Conservation (phyloP, 306 rosid species). For the Cicer judaicum region DNA sequence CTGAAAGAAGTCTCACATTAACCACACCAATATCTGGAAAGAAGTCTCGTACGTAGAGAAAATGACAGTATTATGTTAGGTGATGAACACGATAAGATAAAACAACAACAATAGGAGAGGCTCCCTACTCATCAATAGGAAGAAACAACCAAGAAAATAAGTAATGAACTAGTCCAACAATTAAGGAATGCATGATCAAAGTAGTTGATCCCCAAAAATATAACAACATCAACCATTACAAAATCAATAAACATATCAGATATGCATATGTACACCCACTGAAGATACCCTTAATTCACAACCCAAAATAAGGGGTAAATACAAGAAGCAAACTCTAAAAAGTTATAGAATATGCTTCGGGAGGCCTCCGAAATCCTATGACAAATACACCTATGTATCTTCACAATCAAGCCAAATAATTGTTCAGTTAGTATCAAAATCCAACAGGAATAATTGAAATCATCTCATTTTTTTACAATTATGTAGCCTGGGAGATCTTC, state of each 20-base stretch:
- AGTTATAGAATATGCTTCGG: slow-evolving; percentile 8
- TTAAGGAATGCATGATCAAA: slow-evolving; percentile 13
- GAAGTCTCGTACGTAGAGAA: neutral
- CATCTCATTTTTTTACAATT: slow-evolving; percentile 10
- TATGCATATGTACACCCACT: neutral
- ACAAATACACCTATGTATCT: slow-evolving; percentile 31
- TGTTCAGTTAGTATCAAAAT: slow-evolving; percentile 8
- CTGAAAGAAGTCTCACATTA: neutral
- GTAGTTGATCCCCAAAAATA: slow-evolving; percentile 31
- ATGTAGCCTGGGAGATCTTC: slow-evolving; percentile 43
- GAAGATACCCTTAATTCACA: slow-evolving; percentile 1
- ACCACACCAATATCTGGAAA: neutral
- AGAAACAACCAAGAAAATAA: slow-evolving; percentile 25
- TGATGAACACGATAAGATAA: slow-evolving; percentile 29
- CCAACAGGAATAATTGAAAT: slow-evolving; percentile 21
- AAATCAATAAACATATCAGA: neutral
- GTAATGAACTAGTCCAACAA: slow-evolving; percentile 15
- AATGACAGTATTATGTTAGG: neutral
- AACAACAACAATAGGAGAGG: neutral
- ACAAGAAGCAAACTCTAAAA: slow-evolving; percentile 12
- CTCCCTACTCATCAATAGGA: neutral
- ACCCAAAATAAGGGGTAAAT: neutral
- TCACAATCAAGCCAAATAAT: slow-evolving; percentile 22
- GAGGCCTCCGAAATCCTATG: slow-evolving; percentile 24
- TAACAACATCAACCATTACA: neutral